phyloP scores from a whole-genome alignment of 176 grass and related monocot species.

The Bonia amplexicaulis region DNA sequence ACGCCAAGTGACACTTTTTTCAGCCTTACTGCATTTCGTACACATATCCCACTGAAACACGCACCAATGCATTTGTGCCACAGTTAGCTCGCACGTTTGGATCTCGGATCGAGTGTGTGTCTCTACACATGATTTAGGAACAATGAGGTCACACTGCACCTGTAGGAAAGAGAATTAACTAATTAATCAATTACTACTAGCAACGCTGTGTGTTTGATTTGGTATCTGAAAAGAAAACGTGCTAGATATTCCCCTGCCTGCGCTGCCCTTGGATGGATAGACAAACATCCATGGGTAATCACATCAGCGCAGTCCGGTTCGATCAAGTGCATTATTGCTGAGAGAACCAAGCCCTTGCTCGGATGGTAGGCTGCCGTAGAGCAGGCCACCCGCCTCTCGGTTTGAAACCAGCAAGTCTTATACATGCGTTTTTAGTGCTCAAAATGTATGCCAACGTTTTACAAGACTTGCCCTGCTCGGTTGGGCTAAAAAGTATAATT shows the following conservation, averaged over 20 bases:
- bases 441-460: no score
- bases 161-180: background rate
- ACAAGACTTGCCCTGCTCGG: no score
- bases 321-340: background rate
- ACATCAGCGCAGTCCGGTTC: background rate
- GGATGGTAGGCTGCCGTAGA: no score
- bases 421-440: no score
- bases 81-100: constrained; percentile 1
- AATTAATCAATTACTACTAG: background rate
- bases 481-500: no score
- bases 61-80: background rate
- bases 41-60: background rate
- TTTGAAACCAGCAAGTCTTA: no score
- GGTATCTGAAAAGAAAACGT: constrained; percentile 13
- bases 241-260: constrained; percentile 69
- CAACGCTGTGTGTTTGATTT: background rate
- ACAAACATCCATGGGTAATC: constrained; percentile 19
- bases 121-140: constrained; percentile 28
- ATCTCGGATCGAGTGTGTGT: constrained; percentile 27
- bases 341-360: background rate
- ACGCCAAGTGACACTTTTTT: background rate
- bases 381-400: no score
- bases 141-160: constrained; percentile 18
- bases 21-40: background rate
- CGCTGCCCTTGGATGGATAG: constrained; percentile 14